A percentile compares a stretch with the other conserved stretches of the same genome.
Conservation (phyloP, 164 flowering plant genomes). For the Tetrastigma voinierianum region DNA sequence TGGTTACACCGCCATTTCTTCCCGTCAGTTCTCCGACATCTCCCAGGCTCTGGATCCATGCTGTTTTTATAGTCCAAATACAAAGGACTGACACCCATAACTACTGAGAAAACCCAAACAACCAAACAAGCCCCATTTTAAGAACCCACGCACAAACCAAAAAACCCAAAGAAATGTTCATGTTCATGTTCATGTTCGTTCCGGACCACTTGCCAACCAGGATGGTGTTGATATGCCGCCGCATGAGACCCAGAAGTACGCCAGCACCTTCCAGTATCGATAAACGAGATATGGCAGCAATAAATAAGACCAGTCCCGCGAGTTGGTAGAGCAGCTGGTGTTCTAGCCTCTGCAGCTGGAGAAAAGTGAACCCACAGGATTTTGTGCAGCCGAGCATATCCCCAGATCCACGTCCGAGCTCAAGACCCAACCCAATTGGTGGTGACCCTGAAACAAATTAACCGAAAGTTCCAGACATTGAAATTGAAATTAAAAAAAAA, state of each 20-base stretch:
- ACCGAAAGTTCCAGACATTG: neutral
- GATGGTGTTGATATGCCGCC: constrained; percentile 16
- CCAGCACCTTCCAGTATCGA: constrained; percentile 55
- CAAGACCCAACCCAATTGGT: constrained; percentile 37
- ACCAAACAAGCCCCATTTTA: neutral
- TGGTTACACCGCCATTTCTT: constrained; percentile 48
- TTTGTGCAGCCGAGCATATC: constrained; percentile 4
- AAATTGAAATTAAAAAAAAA: neutral
- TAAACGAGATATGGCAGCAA: constrained; percentile 47
- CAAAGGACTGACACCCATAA: neutral
- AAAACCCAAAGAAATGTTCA: too few relatives aligned
- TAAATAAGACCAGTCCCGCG: constrained; percentile 44
- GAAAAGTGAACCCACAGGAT: constrained; percentile 40
- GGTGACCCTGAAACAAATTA: constrained; percentile 13
- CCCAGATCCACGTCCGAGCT: constrained; percentile 24
- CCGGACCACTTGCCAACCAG: constrained; percentile 27
- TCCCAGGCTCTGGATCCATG: constrained; percentile 54
- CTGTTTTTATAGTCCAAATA: constrained; percentile 19
- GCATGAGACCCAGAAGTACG: constrained; percentile 16
- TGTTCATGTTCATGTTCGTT: too few relatives aligned
- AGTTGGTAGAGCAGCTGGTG: constrained; percentile 48
- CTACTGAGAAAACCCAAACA: neutral
- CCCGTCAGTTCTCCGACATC: constrained; percentile 71
- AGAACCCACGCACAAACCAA: too few relatives aligned
- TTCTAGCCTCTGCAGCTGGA: constrained; percentile 54